Base-by-base conservation (phyloP, 2,329 filamentous ascomycete species). In the Geoglossum cookeanum region DNA sequence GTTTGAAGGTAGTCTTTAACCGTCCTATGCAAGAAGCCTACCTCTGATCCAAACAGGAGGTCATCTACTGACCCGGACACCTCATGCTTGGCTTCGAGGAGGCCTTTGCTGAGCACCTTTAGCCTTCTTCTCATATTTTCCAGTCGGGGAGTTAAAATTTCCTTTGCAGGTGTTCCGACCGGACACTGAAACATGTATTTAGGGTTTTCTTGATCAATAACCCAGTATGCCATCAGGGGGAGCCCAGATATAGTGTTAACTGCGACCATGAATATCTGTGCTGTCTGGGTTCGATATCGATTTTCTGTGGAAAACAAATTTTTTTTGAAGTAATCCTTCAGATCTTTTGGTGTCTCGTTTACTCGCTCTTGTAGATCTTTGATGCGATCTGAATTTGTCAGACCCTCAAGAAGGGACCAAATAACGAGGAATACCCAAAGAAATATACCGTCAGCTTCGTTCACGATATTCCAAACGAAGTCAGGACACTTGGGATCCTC, bases 381-480 rank as follows among this genome's bases (percentile, higher is more conserved):
- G 35, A 55, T 11, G 11, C 30, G 7, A 17, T 55, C 53, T 4
- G 7, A 30, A 9, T 55, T 17, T 53, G 29, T 27, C 7, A 55
- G 53, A 35, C 53, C 53, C 7, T 55, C 29, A 11, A 11, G 29
- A 13, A 55, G 35, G 13, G 27, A 52, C n/a, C 53, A 1, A 29
- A 52, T 37, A 52, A 55, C 27, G 8, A 55, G 29, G 49, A 33
- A 55, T 9, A 55, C 53, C 53, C 53, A 55, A 53, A 55, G 53
- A 27, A 32, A 55, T 27, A 55, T 6, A 53, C 53, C 53, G 22
- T 53, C 29, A 32, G 53, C 53, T 22, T 3, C 11, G 2, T 32
- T 3, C 22, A 13, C n/a, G 35, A 55, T 55, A 11, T 55, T n/a
- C 7, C 11, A 1, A 13, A 39, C 22, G 1, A 55, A 17, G 8